Conservation (phyloP, 805 yeast genomes). For the Candida endomychidarum region DNA sequence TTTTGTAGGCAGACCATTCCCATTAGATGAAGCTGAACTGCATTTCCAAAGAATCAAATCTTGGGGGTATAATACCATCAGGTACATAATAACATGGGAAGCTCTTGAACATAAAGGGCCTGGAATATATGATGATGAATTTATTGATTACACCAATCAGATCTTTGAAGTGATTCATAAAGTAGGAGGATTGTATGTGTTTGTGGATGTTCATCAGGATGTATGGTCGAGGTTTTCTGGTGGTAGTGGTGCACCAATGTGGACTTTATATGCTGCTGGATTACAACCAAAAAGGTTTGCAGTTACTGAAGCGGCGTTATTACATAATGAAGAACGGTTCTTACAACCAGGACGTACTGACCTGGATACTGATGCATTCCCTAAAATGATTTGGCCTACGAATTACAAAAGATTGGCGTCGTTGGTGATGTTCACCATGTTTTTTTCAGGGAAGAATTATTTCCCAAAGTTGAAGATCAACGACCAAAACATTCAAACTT, state of each 20-base stretch:
- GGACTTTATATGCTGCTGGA: conserved; percentile 92
- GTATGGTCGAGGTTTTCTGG: conserved; percentile 89
- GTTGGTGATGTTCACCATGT: conserved; percentile 79
- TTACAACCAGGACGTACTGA: conserved; percentile 20
- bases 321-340: conserved; percentile 55
- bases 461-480: conserved; percentile 76
- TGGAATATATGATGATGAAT: conserved; percentile 74
- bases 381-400: conserved; percentile 92
- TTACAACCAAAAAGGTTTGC: conserved; percentile 73
- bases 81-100: conserved; percentile 87
- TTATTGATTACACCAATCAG: conserved; percentile 65
- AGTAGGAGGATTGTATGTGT: conserved; percentile 74
- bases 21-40: conserved; percentile 64
- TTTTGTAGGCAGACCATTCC: conserved; percentile 83
- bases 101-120: conserved; percentile 90
- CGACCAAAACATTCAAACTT: conserved; percentile 76
- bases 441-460: conserved; percentile 73
- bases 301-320: conserved; percentile 73
- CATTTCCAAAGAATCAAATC: conserved; percentile 72
- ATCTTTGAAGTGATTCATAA: conserved; percentile 56
- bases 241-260: conserved; percentile 91
- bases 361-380: conserved; percentile 44
- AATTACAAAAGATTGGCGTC: conserved; percentile 77
- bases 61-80: conserved; percentile 78
- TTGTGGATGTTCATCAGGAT: conserved; percentile 90